A percentile compares a stretch with the other conserved stretches of the same genome.
phyloP scores from a whole-genome alignment of 768 basidiomycete species.

The Pisolithus sp. region DNA sequence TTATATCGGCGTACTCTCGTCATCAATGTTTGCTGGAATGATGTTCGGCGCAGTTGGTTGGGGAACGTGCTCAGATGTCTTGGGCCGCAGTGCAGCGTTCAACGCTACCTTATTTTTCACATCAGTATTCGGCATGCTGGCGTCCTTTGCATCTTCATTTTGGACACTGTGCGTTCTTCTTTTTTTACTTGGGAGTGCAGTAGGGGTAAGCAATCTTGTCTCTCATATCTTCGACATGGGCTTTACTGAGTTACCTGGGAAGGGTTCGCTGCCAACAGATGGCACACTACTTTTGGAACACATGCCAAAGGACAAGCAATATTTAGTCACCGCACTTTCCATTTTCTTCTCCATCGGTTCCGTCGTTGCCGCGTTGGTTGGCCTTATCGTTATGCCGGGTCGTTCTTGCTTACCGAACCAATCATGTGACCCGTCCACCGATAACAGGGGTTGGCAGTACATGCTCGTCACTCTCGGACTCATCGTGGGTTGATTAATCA shows the following conservation, averaged over 20 bases:
- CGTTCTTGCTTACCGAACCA: constrained; percentile 52
- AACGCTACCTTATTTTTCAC: constrained; percentile 91
- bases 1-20: constrained; percentile 76
- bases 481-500: constrained; percentile 55
- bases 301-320: constrained; percentile 86
- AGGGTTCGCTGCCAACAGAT: constrained; percentile 97
- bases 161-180: constrained; percentile 62
- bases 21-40: constrained; percentile 94
- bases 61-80: constrained; percentile 89
- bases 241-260: constrained; percentile 2
- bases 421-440: constrained; percentile 56
- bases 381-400: constrained; percentile 70
- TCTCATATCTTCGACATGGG: neutral
- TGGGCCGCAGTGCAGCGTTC: constrained; percentile 87
- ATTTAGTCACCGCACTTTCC: constrained; percentile 85
- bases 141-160: constrained; percentile 71
- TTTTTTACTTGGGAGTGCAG: constrained; percentile 87
- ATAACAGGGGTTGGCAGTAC: constrained; percentile 89
- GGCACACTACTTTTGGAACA: constrained; percentile 90
- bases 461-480: constrained; percentile 72
- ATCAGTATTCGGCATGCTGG: constrained; percentile 76
- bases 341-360: constrained; percentile 96
- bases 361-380: constrained; percentile 77
- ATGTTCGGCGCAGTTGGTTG: constrained; percentile 90
- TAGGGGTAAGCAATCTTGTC: constrained; percentile 60